Evolutionary conservation across 2,329 filamentous ascomycete genomes (phyloP).

Genomic region (Bipolaris zeicola): DNA sequence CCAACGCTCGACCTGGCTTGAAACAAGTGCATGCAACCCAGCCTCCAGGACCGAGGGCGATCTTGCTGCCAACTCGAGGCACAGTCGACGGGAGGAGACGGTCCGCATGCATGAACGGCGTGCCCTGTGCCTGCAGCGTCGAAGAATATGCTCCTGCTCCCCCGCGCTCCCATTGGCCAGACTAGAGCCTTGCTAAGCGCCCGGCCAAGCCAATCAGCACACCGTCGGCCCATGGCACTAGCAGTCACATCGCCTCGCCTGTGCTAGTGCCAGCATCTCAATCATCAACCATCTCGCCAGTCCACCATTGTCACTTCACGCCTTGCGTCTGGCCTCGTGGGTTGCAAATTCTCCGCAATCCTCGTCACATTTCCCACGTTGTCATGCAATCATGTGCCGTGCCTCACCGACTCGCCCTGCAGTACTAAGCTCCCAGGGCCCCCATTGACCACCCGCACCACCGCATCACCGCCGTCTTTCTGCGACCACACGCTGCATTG

Average conservation of each 20-base stretch:
- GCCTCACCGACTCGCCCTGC: constrained; percentile 6
- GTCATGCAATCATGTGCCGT: constrained; percentile 19
- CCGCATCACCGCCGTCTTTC: constrained; percentile 18
- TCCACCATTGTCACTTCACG: neutral
- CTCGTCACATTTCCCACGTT: constrained; percentile 8
- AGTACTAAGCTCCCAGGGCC: neutral
- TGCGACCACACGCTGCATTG: constrained; percentile 19
- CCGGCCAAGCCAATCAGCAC: constrained; percentile 14
- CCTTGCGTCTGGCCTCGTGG: constrained; percentile 16
- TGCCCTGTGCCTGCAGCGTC: constrained; percentile 22
- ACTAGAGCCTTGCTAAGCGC: constrained; percentile 21
- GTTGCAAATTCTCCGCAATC: constrained; percentile 20
- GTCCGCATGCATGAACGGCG: constrained; percentile 30
- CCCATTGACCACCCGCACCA: constrained; percentile 6
- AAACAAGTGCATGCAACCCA: neutral
- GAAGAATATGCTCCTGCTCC: constrained; percentile 14
- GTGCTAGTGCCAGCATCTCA: neutral
- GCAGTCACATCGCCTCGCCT: too few species aligned
- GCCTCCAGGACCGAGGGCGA: constrained; percentile 5
- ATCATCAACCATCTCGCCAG: neutral
- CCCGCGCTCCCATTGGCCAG: constrained; percentile 14
- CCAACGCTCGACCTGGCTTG: neutral
- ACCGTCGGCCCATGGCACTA: constrained; percentile 17
- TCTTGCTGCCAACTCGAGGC: constrained; percentile 24
- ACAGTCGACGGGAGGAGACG: constrained; percentile 32